Conservation (phyloP, 1,284 basidiomycete genomes). For the Ganoderma resinaceum region DNA sequence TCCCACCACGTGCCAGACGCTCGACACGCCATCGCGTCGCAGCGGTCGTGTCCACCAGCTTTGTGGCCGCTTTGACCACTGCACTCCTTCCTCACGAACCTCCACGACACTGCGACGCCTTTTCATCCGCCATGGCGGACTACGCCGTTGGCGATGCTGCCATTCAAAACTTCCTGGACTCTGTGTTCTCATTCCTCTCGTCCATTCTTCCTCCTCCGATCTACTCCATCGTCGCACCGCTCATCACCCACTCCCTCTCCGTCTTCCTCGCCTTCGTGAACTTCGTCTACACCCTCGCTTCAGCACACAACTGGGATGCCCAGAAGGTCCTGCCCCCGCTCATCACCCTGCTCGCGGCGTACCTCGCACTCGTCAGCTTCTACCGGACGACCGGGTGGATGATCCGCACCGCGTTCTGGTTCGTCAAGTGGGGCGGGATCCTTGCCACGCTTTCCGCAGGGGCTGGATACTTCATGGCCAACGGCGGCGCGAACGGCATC, state of each 20-base stretch:
- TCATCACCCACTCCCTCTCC: constrained; percentile 60
- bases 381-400: constrained; percentile 81
- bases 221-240: constrained; percentile 56
- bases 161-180: constrained; percentile 48
- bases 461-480: constrained; percentile 55
- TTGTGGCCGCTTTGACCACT: background rate
- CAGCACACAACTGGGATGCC: constrained; percentile 65
- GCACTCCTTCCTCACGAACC: background rate
- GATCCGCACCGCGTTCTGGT: constrained; percentile 67
- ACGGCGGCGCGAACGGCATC: constrained; percentile 41
- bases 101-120: background rate
- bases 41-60: background rate
- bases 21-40: background rate
- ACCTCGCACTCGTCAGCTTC: constrained; percentile 73
- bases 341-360: constrained; percentile 73
- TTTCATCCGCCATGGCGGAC: constrained; percentile 9
- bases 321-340: constrained; percentile 75
- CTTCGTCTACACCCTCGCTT: constrained; percentile 54
- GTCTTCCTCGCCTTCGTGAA: constrained; percentile 56
- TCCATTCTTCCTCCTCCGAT: constrained; percentile 61
- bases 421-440: constrained; percentile 78
- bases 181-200: constrained; percentile 60
- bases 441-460: constrained; percentile 57
- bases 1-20: constrained; percentile 9
- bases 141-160: constrained; percentile 19